phyloP scores from a whole-genome alignment of 2,329 filamentous ascomycete species.

The Rhytidhysteron rufulum region DNA sequence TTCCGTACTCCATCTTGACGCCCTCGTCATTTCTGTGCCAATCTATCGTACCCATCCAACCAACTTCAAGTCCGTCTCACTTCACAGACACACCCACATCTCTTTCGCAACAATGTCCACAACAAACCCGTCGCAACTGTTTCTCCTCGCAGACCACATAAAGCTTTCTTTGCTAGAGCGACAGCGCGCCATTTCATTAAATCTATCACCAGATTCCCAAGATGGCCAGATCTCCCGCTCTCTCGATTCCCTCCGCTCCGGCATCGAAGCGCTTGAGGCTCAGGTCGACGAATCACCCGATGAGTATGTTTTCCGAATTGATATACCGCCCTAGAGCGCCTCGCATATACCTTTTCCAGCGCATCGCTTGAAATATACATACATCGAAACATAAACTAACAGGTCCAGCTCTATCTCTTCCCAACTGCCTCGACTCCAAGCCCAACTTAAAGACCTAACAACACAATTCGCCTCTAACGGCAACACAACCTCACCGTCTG shows the following conservation, averaged over 20 bases:
- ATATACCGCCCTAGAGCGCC: no score
- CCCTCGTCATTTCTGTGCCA: no score
- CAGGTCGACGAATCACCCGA: constrained; percentile 59
- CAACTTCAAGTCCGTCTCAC: constrained; percentile 2
- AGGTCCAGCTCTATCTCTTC: constrained; percentile 37
- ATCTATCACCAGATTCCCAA: constrained; percentile 74
- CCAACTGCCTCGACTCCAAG: constrained; percentile 64
- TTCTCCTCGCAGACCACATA: constrained; percentile 92
- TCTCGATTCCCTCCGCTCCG: constrained; percentile 78
- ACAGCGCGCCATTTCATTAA: constrained; percentile 76
- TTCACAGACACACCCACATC: neutral
- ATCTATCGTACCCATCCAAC: no score
- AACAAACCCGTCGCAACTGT: constrained; percentile 68
- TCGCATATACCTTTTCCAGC: no score
- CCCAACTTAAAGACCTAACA: constrained; percentile 72
- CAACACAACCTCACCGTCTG: constrained; percentile 35
- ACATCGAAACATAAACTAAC: constrained; percentile 3
- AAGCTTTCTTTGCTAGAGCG: constrained; percentile 93
- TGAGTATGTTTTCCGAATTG: constrained; percentile 40
- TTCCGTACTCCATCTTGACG: no score
- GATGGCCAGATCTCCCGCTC: constrained; percentile 87
- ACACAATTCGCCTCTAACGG: constrained; percentile 73
- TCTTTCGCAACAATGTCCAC: constrained; percentile 26
- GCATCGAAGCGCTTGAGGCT: constrained; percentile 65
- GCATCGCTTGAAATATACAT: no score